A percentile compares a stretch with the other conserved stretches of the same genome.
phyloP scores from a whole-genome alignment of 345 rosid species.

The Gossypium arboreum region DNA sequence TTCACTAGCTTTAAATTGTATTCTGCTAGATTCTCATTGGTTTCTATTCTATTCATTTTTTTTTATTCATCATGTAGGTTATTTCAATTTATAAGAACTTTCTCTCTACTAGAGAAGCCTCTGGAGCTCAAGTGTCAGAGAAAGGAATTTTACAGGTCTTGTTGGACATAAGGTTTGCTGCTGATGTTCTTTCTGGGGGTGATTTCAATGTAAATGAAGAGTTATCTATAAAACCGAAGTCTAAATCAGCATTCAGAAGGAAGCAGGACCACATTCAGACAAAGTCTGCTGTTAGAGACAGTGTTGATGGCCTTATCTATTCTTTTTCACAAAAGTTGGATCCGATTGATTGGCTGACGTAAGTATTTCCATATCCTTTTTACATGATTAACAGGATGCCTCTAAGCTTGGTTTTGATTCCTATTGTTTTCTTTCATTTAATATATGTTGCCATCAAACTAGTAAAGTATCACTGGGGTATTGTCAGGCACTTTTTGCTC shows the following conservation, averaged over 20 bases:
- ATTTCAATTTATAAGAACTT: conserved; percentile 62
- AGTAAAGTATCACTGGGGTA: not conserved
- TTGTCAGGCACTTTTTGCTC: no score
- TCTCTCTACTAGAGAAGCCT: conserved; percentile 64
- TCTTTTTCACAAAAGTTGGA: conserved; percentile 74
- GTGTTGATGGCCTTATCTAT: conserved; percentile 55
- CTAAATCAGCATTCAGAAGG: conserved; percentile 55
- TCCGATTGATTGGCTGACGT: conserved; percentile 99
- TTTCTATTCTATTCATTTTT: not conserved
- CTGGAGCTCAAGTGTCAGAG: conserved; percentile 70
- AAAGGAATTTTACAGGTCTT: conserved; percentile 88
- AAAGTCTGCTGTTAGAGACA: conserved; percentile 47
- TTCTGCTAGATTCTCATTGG: not conserved
- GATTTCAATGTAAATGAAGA: conserved; percentile 48
- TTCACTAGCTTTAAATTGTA: not conserved
- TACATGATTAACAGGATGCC: not conserved
- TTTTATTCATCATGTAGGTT: conserved; percentile 48
- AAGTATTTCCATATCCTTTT: conserved; percentile 29
- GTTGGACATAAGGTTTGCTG: conserved; percentile 78
- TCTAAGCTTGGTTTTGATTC: conserved; percentile 4
- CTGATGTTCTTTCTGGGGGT: conserved; percentile 84
- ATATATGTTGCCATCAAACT: not conserved
- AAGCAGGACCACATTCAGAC: conserved; percentile 59
- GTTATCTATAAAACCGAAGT: conserved; percentile 42
- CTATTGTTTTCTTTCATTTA: not conserved